Conservation (phyloP, 2,329 filamentous ascomycete genomes). For the Tolypocladium nubicola region DNA sequence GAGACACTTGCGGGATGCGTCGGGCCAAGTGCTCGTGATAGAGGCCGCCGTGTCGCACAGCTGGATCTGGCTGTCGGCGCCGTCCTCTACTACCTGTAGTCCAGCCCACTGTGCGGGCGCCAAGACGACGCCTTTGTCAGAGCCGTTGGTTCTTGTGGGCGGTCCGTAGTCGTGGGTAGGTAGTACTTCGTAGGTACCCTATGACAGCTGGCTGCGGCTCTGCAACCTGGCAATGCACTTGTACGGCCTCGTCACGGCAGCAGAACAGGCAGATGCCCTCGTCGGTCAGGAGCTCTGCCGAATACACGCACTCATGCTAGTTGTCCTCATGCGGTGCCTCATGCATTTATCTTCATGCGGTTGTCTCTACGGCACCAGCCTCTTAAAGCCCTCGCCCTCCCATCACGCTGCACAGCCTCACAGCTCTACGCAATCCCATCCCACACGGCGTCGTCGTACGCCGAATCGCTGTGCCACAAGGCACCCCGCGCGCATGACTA, state of each 20-base stretch:
- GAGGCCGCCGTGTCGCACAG: neutral
- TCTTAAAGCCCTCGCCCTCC: neutral
- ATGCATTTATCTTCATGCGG: too few species aligned
- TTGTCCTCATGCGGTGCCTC: too few species aligned
- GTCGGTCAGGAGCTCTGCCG: neutral
- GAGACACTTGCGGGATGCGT: neutral
- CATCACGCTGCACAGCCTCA: slow-evolving; percentile 8
- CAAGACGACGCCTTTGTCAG: neutral
- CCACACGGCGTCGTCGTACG: neutral
- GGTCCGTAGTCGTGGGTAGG: too few species aligned
- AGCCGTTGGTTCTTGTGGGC: neutral
- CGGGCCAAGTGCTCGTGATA: neutral
- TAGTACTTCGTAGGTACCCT: too few species aligned
- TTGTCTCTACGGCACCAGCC: neutral
- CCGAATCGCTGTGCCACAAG: neutral
- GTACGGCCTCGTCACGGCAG: neutral
- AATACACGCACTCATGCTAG: neutral
- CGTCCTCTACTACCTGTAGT: neutral
- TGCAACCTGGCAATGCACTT: neutral
- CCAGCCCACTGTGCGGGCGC: neutral
- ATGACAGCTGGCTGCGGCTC: too few species aligned
- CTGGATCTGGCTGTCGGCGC: neutral
- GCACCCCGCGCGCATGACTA: neutral
- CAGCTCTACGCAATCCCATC: slow-evolving; percentile 4
- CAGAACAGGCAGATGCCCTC: neutral